Evolutionary conservation across 2,329 filamentous ascomycete species (phyloP), one percentile per base, ranked within the genome.

Genomic region (Neopestalotiopsis clavispora): DNA sequence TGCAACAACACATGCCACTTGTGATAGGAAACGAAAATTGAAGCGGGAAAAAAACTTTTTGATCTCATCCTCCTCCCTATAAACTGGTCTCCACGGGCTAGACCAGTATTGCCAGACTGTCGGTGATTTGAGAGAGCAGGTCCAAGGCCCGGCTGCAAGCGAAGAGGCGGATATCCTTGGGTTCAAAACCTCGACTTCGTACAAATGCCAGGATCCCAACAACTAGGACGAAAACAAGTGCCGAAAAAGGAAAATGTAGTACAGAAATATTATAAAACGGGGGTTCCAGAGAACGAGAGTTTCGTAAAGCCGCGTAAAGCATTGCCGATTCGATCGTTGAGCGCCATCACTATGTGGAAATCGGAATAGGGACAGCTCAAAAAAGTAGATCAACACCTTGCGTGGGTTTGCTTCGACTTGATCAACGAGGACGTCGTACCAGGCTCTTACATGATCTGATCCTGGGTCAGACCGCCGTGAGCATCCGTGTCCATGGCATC

Each of bases 361-460:
- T 20, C 9, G 45, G 17, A 9, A n/a, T 20, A 3, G 45, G 45
- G 45, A 52, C 45, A 52, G 45, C 45, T 14, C n/a, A 9, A 20
- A 20, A 7, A 52, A 20, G 45, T 52, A 4, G n/a, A 52, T 52
- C 45, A n/a, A n/a, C 42, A 14, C 4, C 17, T 9, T 52, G 45
- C 20, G 45, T 20, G 45, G 20, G 17, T 52, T 52, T 20, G 45
- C n/a, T 59, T 4, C 57, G 57, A 59, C n/a, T 14, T 30, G 13
- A 6, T 10, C n/a, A 34, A 14, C 17, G 17, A 6, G 30, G 17
- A 23, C 30, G 30, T 17, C n/a, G 30, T n/a, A 30, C 59, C 59
- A 14, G n/a, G 59, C 32, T 20, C 32, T 78, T 84, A 98, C 95
- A 98, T 97, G 83, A 98, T 98, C 85, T 98, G 95, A 79, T 98